phyloP scores from a whole-genome alignment of 75 land plant species.

The Pinus albicaulis region DNA sequence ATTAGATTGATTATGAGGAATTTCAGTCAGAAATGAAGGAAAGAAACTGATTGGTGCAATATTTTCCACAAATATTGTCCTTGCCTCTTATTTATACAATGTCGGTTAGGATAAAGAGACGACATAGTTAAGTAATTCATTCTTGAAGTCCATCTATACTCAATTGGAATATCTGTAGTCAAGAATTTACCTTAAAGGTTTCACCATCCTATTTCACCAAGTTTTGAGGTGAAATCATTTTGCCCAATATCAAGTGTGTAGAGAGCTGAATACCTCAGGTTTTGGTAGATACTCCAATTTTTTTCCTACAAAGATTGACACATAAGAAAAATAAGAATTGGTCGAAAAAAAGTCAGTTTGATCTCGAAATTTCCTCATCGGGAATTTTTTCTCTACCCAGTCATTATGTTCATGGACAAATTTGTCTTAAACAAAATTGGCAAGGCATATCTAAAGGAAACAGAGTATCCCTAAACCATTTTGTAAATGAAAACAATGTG shows the following conservation, averaged over 20 bases:
- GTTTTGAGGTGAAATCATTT: constrained; percentile 70
- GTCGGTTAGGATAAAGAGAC: constrained; percentile 23
- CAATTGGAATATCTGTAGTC: background rate
- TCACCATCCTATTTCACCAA: constrained; percentile 38
- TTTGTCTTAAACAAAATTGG: no score
- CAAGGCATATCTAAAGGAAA: no score
- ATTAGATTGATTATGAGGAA: constrained; percentile 47
- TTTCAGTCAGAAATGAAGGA: constrained; percentile 47
- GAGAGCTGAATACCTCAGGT: constrained; percentile 45
- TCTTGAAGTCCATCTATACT: background rate
- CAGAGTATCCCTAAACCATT: no score
- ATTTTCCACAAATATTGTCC: constrained; percentile 57
- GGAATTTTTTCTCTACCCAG: background rate
- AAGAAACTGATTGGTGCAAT: constrained; percentile 79
- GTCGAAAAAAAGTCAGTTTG: background rate
- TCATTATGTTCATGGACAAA: no score
- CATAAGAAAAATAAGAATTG: background rate
- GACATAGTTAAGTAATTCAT: background rate
- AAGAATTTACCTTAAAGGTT: constrained; percentile 47
- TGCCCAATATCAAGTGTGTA: constrained; percentile 79
- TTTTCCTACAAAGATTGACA: constrained; percentile 1
- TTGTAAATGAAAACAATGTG: no score
- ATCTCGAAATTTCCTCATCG: background rate
- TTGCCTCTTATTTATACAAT: constrained; percentile 47
- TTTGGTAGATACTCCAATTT: constrained; percentile 31